Evolutionary conservation across 805 yeast species (phyloP).

Genomic region (Metschnikowia noctiluminum): DNA sequence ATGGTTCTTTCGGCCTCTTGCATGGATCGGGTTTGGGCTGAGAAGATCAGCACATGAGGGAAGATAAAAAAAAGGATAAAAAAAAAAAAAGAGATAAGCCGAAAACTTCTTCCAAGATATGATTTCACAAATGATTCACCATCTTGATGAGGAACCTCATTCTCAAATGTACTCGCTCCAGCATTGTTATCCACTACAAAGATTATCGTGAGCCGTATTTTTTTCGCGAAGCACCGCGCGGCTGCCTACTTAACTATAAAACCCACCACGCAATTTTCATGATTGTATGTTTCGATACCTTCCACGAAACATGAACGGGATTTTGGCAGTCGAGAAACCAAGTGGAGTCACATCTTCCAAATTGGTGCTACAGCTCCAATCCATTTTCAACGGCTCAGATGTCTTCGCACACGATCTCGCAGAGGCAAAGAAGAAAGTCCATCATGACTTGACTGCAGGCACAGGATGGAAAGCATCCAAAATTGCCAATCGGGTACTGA

Average conservation of each 20-base stretch:
- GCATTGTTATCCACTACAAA: no score
- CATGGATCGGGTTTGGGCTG: no score
- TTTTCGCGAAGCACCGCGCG: background rate
- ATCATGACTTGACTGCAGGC: constrained; percentile 36
- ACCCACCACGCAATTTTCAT: background rate
- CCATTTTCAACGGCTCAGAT: constrained; percentile 54
- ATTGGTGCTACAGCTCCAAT: constrained; percentile 64
- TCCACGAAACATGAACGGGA: constrained; percentile 67
- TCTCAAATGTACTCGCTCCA: no score
- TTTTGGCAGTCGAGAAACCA: constrained; percentile 90
- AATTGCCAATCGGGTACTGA: constrained; percentile 49
- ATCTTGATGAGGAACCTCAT: no score
- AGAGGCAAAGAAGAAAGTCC: constrained; percentile 46
- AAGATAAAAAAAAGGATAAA: no score
- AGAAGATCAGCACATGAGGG: no score
- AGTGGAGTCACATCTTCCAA: constrained; percentile 78
- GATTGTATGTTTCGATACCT: constrained; percentile 2
- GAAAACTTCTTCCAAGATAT: no score
- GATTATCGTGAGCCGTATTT: background rate
- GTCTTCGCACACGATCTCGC: constrained; percentile 55
- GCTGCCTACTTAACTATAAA: background rate
- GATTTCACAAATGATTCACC: no score
- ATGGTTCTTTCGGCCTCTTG: no score
- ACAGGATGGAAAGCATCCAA: constrained; percentile 43
- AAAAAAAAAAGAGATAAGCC: no score